Conservation (phyloP, 352 stramenopile genomes). For the Pythium periplocum region DNA sequence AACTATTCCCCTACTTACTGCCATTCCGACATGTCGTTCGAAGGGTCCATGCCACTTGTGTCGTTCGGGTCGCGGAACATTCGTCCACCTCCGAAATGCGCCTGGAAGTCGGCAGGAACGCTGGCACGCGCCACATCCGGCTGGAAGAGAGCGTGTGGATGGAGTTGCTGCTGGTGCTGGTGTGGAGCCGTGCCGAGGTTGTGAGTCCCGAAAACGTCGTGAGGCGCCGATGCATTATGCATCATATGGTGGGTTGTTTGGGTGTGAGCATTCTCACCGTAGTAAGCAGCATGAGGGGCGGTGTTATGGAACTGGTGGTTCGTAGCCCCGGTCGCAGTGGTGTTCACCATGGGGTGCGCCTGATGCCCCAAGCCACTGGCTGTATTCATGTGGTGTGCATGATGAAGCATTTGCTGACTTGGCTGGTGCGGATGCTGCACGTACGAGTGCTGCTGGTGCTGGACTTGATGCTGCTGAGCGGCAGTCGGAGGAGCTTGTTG, state of each 20-base stretch:
- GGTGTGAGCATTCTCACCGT: too few relatives aligned
- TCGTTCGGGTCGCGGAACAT: constrained; percentile 40
- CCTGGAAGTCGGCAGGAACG: constrained; percentile 34
- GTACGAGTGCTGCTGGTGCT: constrained; percentile 14
- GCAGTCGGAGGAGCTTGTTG: not conserved
- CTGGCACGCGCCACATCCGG: constrained; percentile 9
- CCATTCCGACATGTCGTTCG: constrained; percentile 60
- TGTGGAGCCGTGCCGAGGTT: constrained; percentile 6
- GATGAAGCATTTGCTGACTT: constrained; percentile 18
- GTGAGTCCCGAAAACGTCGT: constrained; percentile 12
- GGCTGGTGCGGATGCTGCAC: constrained; percentile 14
- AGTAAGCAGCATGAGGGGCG: too few relatives aligned
- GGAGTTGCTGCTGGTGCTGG: constrained; percentile 24
- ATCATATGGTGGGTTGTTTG: constrained; percentile 7
- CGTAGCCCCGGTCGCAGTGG: too few relatives aligned
- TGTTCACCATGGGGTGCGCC: too few relatives aligned
- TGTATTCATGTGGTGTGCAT: constrained; percentile 7
- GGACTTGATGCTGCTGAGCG: constrained; percentile 12
- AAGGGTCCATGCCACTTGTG: constrained; percentile 33
- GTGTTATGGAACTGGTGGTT: too few relatives aligned
- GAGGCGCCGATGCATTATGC: constrained; percentile 6
- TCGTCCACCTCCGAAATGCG: constrained; percentile 27
- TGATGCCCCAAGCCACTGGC: too few relatives aligned
- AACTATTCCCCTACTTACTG: constrained; percentile 15
- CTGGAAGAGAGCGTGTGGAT: constrained; percentile 14